phyloP scores from a whole-genome alignment of 2,329 filamentous ascomycete species.

The Didymella keratinophila region DNA sequence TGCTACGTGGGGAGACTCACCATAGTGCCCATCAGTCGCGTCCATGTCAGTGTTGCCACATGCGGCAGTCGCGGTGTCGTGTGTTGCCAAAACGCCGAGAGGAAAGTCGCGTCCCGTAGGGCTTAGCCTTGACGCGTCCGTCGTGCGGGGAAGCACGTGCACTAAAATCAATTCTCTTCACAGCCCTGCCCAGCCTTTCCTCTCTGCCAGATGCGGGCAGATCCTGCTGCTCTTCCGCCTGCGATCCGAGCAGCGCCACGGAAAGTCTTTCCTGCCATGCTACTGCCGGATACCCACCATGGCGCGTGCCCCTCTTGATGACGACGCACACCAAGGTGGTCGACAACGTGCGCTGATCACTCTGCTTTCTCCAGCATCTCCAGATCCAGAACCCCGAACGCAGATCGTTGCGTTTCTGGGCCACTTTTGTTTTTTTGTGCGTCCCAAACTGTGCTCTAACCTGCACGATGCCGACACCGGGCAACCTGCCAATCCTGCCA shows the following conservation, averaged over 20 bases:
- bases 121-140: slow-evolving; percentile 17
- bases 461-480: slow-evolving; percentile 17
- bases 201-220: slow-evolving; percentile 15
- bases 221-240: slow-evolving; percentile 22
- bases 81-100: slow-evolving; percentile 22
- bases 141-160: slow-evolving; percentile 20
- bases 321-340: slow-evolving; percentile 14
- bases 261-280: slow-evolving; percentile 20
- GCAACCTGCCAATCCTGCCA: slow-evolving; percentile 17
- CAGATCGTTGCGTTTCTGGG: slow-evolving; percentile 17
- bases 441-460: slow-evolving; percentile 7
- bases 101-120: slow-evolving; percentile 10
- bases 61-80: slow-evolving; percentile 29
- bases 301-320: slow-evolving; percentile 19
- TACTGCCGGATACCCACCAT: slow-evolving; percentile 6
- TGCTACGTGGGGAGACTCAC: slow-evolving; percentile 24
- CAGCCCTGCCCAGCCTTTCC: slow-evolving; percentile 9
- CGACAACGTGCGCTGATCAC: slow-evolving; percentile 16
- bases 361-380: slow-evolving; percentile 19
- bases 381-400: slow-evolving; percentile 22
- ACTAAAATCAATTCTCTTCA: not conserved
- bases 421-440: not conserved
- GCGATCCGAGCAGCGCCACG: slow-evolving; percentile 22
- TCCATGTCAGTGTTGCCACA: slow-evolving; percentile 36
- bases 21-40: slow-evolving; percentile 38